Conservation (phyloP, 306 rosid species). For the Corylus heterophylla region DNA sequence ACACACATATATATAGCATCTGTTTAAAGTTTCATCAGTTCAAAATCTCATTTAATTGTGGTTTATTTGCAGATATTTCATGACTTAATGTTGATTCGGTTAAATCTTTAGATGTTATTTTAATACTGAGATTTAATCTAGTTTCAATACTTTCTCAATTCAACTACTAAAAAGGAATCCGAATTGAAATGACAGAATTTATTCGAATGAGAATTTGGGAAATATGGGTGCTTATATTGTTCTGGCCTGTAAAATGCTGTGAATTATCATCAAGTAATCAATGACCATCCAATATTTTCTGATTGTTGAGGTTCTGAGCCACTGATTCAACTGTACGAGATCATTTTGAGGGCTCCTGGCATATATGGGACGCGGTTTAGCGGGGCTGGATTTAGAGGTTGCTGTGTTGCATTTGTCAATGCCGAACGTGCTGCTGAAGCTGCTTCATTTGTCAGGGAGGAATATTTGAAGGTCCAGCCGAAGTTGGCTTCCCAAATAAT, state of each 20-base stretch:
- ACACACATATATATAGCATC: too few species aligned
- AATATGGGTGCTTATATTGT: background rate
- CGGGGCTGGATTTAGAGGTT: conserved; percentile 97
- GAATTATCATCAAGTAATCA: conserved; percentile 7
- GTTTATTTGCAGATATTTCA: background rate
- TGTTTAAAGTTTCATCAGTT: too few species aligned
- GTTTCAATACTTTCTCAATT: background rate
- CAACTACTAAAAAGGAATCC: background rate
- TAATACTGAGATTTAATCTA: background rate
- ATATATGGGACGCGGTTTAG: conserved; percentile 89
- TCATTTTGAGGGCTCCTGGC: conserved; percentile 79
- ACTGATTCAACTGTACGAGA: conserved; percentile 72
- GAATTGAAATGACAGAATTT: background rate
- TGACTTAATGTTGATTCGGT: background rate
- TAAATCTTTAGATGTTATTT: background rate
- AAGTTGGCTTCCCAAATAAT: conserved; percentile 48
- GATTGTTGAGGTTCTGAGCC: conserved; percentile 66
- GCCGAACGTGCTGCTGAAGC: conserved; percentile 66
- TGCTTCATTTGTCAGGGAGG: conserved; percentile 62
- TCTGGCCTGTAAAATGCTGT: background rate
- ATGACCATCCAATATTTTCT: conserved; percentile 21
- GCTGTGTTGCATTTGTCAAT: conserved; percentile 87
- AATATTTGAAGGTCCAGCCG: conserved; percentile 65
- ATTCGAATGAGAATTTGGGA: background rate
- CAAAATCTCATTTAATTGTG: background rate